Evolutionary conservation across 2,329 filamentous ascomycete species (phyloP), one percentile per base, ranked within the genome.

Genomic region (Exophiala sideris): DNA sequence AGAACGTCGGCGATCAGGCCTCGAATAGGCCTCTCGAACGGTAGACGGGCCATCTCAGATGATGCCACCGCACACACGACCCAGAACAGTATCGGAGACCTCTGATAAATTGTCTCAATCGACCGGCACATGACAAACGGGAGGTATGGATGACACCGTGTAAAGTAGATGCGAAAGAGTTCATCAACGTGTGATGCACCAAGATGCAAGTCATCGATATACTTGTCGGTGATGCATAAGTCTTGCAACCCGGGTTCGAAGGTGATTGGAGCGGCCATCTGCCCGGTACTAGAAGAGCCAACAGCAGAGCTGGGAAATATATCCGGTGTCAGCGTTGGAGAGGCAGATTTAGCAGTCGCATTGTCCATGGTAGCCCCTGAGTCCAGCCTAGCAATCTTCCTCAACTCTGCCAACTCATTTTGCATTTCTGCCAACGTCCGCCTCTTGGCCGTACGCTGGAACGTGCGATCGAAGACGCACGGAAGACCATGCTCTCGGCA

Each of bases 1-100:
- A 63, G 51, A 14, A 60, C 58, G 11, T 44, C 20, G 20, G 32
- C n/a, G 20, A 56, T 45, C 10, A 47, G 46, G 16, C 54, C 21
- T 52, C 60, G 59, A 6, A 64, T 20, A 5, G 59, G 45, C 4
- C 35, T 50, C 42, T 57, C 46, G 24, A 54, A 34, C 14, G 42
- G 46, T 10, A 42, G 14, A 3, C 45, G 50, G 11, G 40, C 38
- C 12, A 10, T 46, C 8, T 48, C 50, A 29, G 46, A n/a, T 12
- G 51, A 50, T 11, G 50, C 51, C 11, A 47, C 46, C 3, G 46
- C 45, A 34, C 55, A 57, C 11, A 57, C 45, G 3, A 50, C 50
- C 55, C 55, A 57, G 41, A 57, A 57, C 3, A 57, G 39, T 24
- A 50, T 18, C 7, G 36, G 51, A 45, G 39, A 57, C 29, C 48